Conservation (phyloP, 441 rosid species). For the Mallotus japonicus region DNA sequence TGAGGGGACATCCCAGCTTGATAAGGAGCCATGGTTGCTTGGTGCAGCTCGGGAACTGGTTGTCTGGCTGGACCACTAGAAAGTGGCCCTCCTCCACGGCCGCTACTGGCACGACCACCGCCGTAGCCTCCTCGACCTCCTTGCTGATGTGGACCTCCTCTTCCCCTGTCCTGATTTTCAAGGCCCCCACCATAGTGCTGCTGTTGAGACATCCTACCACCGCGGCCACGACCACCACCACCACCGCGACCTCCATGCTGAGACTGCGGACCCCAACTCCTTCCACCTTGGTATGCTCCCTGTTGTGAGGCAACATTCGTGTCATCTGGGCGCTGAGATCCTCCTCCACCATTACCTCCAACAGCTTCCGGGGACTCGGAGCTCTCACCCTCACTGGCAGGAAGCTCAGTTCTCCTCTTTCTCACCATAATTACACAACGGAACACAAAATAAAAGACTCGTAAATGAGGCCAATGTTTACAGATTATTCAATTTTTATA, state of each 20-base stretch:
- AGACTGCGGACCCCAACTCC: constrained; percentile 28
- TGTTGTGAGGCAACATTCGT: constrained; percentile 24
- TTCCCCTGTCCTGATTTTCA: constrained; percentile 72
- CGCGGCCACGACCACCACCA: constrained; percentile 46
- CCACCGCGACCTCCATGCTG: constrained; percentile 46
- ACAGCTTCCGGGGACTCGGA: constrained; percentile 21
- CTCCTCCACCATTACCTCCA: constrained; percentile 1
- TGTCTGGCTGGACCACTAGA: constrained; percentile 55
- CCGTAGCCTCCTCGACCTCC: constrained; percentile 59
- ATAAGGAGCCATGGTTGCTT: constrained; percentile 70
- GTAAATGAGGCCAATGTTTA: too few relatives aligned
- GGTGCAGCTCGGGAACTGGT: constrained; percentile 90
- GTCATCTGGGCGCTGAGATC: constrained; percentile 25
- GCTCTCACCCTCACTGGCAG: constrained; percentile 44
- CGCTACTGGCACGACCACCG: constrained; percentile 44
- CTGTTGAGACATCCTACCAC: constrained; percentile 58
- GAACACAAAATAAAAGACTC: neutral
- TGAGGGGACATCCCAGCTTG: constrained; percentile 59
- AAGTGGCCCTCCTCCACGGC: constrained; percentile 49
- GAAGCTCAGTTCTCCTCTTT: constrained; percentile 64
- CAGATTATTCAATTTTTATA: too few relatives aligned
- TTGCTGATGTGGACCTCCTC: constrained; percentile 55
- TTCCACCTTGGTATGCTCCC: constrained; percentile 31
- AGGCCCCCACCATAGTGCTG: constrained; percentile 53
- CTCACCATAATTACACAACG: constrained; percentile 47